Evolutionary conservation across 1,284 basidiomycete species (phyloP).

Genomic region (Xerocomus minutiporus): DNA sequence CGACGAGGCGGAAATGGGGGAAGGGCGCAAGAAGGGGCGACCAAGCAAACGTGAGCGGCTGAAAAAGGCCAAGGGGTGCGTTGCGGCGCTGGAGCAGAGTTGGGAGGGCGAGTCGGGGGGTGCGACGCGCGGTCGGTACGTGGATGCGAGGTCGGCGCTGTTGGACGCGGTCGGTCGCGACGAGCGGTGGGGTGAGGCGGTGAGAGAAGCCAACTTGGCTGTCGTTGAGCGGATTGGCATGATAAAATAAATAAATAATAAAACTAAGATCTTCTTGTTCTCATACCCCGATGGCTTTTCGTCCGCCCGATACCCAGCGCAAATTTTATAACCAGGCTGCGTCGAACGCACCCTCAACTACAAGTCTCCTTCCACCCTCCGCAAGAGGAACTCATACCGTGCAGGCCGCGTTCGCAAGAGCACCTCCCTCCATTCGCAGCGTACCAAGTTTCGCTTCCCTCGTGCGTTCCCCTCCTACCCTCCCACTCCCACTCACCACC

Average conservation of each 20-base stretch:
- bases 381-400: slow-evolving; percentile 30
- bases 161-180: slow-evolving; percentile 33
- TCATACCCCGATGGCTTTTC: slow-evolving; percentile 19
- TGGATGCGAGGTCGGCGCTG: slow-evolving; percentile 38
- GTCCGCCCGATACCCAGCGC: slow-evolving; percentile 23
- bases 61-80: slow-evolving; percentile 45
- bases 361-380: slow-evolving; percentile 47
- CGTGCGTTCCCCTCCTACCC: slow-evolving; percentile 28
- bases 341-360: slow-evolving; percentile 47
- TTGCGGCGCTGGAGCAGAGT: slow-evolving; percentile 48
- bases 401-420: slow-evolving; percentile 45
- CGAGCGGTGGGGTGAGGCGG: not conserved
- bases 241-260: slow-evolving; percentile 33
- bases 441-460: slow-evolving; percentile 40
- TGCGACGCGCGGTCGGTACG: slow-evolving; percentile 39
- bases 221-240: slow-evolving; percentile 51
- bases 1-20: slow-evolving; percentile 2
- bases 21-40: slow-evolving; percentile 51
- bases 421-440: slow-evolving; percentile 39
- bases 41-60: slow-evolving; percentile 59
- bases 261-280: no score
- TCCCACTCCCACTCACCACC: slow-evolving; percentile 2
- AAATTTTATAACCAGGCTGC: slow-evolving; percentile 30
- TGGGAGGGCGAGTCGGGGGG: slow-evolving; percentile 37
- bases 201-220: slow-evolving; percentile 42